A percentile compares a stretch with the other conserved stretches of the same genome.
These are phyloP conservation scores for Panicum hallii DNA, from an alignment of 202 grass and related monocot genomes.

Conservation along the genomic window DNA sequence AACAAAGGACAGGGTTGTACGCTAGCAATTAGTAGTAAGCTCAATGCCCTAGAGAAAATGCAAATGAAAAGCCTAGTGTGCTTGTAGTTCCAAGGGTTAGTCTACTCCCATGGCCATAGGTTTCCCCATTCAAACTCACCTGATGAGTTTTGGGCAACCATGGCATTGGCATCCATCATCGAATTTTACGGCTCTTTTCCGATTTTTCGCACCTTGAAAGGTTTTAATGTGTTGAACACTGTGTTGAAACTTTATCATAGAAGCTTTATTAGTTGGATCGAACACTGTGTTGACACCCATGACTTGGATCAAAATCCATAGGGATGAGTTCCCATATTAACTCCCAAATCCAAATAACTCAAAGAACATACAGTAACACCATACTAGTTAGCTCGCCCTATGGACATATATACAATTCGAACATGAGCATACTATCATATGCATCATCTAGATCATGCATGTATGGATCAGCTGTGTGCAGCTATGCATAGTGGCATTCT, in stretches of 20 bases:
- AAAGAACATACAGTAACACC: background rate
- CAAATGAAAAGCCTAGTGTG: background rate
- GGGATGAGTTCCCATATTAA: background rate
- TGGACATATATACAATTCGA: no score
- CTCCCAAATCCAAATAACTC: background rate
- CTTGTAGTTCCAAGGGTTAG: background rate
- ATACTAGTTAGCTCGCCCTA: no score
- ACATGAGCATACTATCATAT: no score
- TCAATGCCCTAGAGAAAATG: constrained; percentile 32
- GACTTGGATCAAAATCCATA: background rate
- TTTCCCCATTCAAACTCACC: constrained; percentile 9
- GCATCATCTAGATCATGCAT: no score
- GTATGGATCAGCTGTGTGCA: background rate
- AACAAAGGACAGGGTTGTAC: constrained; percentile 26
- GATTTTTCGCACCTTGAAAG: background rate
- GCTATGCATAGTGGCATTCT: background rate
- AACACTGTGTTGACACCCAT: background rate
- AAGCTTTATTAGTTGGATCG: background rate
- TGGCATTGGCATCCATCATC: background rate
- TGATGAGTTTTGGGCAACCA: background rate
- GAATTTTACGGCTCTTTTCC: background rate
- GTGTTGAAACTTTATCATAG: background rate
- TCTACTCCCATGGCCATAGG: background rate
- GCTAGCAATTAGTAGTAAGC: background rate
- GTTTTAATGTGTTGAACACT: no score